These are phyloP conservation scores for Magnusiomyces clavatus DNA, from an alignment of 1,139 yeast species.

Conservation along the genomic window DNA sequence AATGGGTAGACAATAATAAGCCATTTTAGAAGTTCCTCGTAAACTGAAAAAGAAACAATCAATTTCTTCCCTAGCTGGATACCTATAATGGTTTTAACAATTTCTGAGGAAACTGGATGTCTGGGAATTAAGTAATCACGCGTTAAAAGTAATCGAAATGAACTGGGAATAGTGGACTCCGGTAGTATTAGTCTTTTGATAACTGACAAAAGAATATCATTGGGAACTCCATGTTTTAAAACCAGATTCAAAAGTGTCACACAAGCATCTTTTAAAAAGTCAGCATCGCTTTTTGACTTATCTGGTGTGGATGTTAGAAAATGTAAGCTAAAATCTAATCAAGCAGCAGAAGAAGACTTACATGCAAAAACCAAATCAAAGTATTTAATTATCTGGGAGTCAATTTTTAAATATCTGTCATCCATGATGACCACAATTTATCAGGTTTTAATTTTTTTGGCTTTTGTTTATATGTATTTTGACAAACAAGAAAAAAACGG, in stretches of 20 bases:
- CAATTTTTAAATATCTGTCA: too few species aligned
- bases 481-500: neutral
- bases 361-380: neutral
- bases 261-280: neutral
- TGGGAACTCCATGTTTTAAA: neutral
- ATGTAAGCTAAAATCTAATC: neutral
- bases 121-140: constrained; percentile 14
- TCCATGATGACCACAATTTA: too few species aligned
- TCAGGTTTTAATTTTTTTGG: neutral
- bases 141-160: constrained; percentile 10
- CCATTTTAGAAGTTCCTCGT: constrained; percentile 35
- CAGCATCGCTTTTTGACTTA: neutral
- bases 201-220: neutral
- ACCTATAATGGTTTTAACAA: constrained; percentile 13
- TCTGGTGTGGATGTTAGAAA: neutral
- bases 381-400: too few species aligned
- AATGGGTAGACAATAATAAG: constrained; percentile 32
- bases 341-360: neutral
- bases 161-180: constrained; percentile 11
- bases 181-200: constrained; percentile 9
- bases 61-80: neutral
- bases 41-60: constrained; percentile 21
- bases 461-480: neutral
- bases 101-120: constrained; percentile 12
- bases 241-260: neutral